Evolutionary conservation across 768 basidiomycete genomes (phyloP).

Genomic region (Candolleomyces eurysporus): DNA sequence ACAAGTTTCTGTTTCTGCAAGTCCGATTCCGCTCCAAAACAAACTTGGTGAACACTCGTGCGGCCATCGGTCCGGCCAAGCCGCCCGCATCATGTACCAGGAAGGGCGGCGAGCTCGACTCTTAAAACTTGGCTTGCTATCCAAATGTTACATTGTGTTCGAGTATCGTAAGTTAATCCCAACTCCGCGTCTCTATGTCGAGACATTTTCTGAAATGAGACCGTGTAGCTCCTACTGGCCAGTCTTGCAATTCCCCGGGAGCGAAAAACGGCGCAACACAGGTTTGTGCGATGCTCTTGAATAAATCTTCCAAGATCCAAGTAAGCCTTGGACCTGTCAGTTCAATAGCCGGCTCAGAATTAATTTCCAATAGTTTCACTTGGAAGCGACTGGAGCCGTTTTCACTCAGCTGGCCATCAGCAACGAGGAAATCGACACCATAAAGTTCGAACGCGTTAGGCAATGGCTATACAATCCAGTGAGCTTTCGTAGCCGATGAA

Average conservation of each 20-base stretch:
- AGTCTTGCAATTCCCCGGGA: constrained; percentile 20
- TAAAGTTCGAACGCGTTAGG: constrained; percentile 95
- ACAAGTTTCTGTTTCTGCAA: constrained; percentile 8
- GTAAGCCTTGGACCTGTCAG: constrained; percentile 82
- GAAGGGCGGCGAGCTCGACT: not conserved
- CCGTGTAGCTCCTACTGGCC: constrained; percentile 52
- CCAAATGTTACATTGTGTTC: not conserved
- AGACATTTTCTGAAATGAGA: constrained; percentile 68
- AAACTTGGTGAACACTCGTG: too few species aligned
- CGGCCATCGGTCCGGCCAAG: not conserved
- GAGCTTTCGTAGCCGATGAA: too few species aligned
- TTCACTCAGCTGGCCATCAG: constrained; percentile 29
- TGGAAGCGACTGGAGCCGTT: constrained; percentile 33
- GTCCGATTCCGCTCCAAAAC: not conserved
- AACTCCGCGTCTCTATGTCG: constrained; percentile 47
- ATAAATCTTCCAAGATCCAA: constrained; percentile 81
- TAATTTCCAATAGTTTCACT: constrained; percentile 84
- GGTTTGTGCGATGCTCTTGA: constrained; percentile 63
- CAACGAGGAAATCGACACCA: constrained; percentile 89
- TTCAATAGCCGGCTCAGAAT: constrained; percentile 95
- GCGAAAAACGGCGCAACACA: constrained; percentile 70
- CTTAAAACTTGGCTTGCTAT: not conserved
- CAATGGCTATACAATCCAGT: not conserved
- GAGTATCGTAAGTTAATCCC: constrained; percentile 1
- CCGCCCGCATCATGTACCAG: not conserved